These are phyloP conservation scores for Colletotrichum ledebouriae DNA, from an alignment of 2,329 filamentous ascomycete species.

Conservation along the genomic window DNA sequence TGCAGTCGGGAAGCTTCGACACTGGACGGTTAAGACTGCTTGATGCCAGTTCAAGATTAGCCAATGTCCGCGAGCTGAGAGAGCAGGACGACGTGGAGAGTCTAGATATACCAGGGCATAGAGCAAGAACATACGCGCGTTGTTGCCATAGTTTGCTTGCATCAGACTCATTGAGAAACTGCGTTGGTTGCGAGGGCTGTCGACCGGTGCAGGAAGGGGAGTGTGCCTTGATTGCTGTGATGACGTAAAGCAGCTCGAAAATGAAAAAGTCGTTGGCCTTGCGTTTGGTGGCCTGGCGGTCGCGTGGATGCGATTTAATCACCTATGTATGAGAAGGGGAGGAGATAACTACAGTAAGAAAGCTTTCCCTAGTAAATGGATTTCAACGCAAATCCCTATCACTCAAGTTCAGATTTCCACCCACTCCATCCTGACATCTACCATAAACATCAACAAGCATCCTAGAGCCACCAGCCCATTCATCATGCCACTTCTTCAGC, in stretches of 20 bases:
- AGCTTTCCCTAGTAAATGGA: not conserved
- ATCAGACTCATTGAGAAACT: not conserved
- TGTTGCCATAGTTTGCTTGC: not conserved
- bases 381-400: not conserved
- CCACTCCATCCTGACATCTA: not conserved
- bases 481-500: not conserved
- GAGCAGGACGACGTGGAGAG: not conserved
- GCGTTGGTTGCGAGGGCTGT: not conserved
- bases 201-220: not conserved
- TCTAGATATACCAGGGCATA: not conserved
- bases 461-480: not conserved
- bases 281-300: not conserved
- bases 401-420: not conserved
- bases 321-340: too few relatives aligned
- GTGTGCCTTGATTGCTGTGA: not conserved
- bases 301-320: not conserved
- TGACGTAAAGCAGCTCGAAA: not conserved
- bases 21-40: not conserved
- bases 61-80: not conserved
- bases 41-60: slow-evolving; percentile 1
- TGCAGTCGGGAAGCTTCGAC: not conserved
- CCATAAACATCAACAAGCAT: not conserved
- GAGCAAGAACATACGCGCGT: not conserved
- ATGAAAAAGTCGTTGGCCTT: not conserved
- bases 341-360: too few relatives aligned